These are phyloP conservation scores for Xerophyta viscosa DNA, from an alignment of 106 monocot species.

Conservation along the genomic window DNA sequence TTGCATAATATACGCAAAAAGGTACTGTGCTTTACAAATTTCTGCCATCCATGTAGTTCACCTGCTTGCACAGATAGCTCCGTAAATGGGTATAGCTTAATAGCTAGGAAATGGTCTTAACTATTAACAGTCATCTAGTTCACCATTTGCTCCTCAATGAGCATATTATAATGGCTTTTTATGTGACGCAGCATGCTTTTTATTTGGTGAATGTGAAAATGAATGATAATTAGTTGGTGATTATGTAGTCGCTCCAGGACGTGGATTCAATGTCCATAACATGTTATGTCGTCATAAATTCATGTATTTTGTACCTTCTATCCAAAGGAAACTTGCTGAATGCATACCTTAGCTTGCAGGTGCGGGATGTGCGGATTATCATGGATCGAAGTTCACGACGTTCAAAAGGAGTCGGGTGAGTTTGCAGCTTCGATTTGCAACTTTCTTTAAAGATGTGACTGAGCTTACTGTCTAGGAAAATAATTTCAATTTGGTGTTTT, in stretches of 20 bases:
- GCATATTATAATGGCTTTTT: slow-evolving; percentile 54
- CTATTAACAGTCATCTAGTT: no score
- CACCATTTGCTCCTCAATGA: slow-evolving; percentile 57
- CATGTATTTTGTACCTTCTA: background rate
- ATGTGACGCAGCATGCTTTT: slow-evolving; percentile 57
- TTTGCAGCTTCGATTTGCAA: no score
- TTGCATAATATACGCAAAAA: slow-evolving; percentile 30
- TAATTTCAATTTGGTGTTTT: no score
- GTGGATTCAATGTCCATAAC: slow-evolving; percentile 6
- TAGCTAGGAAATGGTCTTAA: no score
- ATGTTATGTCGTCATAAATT: slow-evolving; percentile 4
- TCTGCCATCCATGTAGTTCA: slow-evolving; percentile 10
- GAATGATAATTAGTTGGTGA: slow-evolving; percentile 12
- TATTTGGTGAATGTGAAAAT: slow-evolving; percentile 47
- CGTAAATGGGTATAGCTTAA: slow-evolving; percentile 11
- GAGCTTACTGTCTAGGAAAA: no score
- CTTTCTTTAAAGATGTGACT: background rate
- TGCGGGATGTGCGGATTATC: slow-evolving; percentile 76
- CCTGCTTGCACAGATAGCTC: background rate
- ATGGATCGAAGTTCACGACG: slow-evolving; percentile 83
- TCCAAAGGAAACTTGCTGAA: background rate
- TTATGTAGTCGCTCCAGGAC: background rate
- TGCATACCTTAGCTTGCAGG: slow-evolving; percentile 33
- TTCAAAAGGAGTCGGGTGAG: slow-evolving; percentile 92
- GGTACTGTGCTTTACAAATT: slow-evolving; percentile 32